These are phyloP conservation scores for Rhizopogon vesiculosus DNA, from an alignment of 768 basidiomycete species.

Conservation along the genomic window DNA sequence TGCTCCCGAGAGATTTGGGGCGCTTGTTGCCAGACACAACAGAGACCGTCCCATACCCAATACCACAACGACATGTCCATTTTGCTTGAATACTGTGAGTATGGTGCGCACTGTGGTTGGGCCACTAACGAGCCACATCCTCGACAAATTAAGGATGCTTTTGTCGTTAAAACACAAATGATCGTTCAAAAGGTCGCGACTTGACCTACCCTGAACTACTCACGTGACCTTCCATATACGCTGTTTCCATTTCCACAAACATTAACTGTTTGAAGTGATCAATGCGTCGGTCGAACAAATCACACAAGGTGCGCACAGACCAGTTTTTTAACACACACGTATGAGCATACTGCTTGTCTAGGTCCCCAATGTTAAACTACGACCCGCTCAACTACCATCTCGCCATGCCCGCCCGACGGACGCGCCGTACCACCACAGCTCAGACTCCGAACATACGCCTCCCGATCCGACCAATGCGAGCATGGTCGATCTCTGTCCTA, in stretches of 20 bases:
- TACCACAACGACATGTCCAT: no score
- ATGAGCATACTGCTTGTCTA: slow-evolving; percentile 19
- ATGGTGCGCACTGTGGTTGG: no score
- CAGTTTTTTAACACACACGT: background rate
- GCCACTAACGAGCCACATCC: no score
- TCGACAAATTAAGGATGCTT: no score
- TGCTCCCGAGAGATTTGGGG: no score
- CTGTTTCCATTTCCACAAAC: background rate
- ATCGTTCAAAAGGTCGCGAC: slow-evolving; percentile 1
- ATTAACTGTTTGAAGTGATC: slow-evolving; percentile 13
- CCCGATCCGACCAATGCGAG: slow-evolving; percentile 43
- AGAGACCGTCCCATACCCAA: no score
- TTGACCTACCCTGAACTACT: slow-evolving; percentile 19
- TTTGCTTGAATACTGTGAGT: no score
- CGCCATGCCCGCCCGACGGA: slow-evolving; percentile 21
- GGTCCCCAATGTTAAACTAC: slow-evolving; percentile 82
- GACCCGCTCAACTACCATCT: slow-evolving; percentile 48
- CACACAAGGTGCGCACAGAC: slow-evolving; percentile 45
- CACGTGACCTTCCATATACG: slow-evolving; percentile 14
- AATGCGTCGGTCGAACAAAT: slow-evolving; percentile 57
- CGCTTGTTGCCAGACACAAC: no score
- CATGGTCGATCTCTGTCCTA: slow-evolving; percentile 47
- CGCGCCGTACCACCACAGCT: slow-evolving; percentile 34
- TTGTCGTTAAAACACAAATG: no score
- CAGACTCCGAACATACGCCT: slow-evolving; percentile 47